phyloP scores from a whole-genome alignment of 2,329 filamentous ascomycete genomes.

The Xylariaceae sp. region DNA sequence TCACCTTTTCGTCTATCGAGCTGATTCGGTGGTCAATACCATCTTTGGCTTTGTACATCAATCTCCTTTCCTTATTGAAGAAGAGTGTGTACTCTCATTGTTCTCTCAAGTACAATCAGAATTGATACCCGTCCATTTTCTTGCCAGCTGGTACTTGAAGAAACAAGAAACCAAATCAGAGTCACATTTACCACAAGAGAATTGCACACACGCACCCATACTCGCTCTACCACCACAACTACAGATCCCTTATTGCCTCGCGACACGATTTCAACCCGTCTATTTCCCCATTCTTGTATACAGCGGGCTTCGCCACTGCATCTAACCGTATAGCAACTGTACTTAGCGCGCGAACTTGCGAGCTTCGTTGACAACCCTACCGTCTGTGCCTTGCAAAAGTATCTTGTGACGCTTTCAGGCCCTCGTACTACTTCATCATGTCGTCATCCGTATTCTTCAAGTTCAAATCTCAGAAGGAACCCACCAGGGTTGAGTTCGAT shows the following conservation, averaged over 20 bases:
- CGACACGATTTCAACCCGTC: slow-evolving; percentile 7
- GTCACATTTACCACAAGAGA: slow-evolving; percentile 18
- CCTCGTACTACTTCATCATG: slow-evolving; percentile 53
- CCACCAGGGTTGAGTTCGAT: slow-evolving; percentile 91
- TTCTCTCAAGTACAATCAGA: slow-evolving; percentile 32
- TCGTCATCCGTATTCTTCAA: slow-evolving; percentile 99
- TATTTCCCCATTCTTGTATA: slow-evolving; percentile 15
- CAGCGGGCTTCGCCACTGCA: slow-evolving; percentile 4
- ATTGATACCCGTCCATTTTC: slow-evolving; percentile 31
- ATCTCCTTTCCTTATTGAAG: slow-evolving; percentile 23
- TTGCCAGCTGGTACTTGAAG: slow-evolving; percentile 28
- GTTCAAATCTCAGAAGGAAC: slow-evolving; percentile 98
- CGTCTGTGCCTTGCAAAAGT: background rate
- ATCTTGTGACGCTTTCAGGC: slow-evolving; percentile 7
- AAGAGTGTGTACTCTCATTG: slow-evolving; percentile 24
- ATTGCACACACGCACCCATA: slow-evolving; percentile 3
- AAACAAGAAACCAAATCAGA: slow-evolving; percentile 16
- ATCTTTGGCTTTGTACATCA: slow-evolving; percentile 31
- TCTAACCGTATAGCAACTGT: slow-evolving; percentile 7
- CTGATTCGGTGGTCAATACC: slow-evolving; percentile 24
- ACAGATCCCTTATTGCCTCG: slow-evolving; percentile 15
- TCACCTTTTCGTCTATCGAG: slow-evolving; percentile 23
- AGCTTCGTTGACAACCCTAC: slow-evolving; percentile 1
- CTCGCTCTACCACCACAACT: slow-evolving; percentile 14
- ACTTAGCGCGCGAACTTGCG: slow-evolving; percentile 4